A percentile compares a stretch with the other conserved stretches of the same genome.
Evolutionary conservation across 2,329 filamentous ascomycete genomes (phyloP).

Genomic region (Cladosporium phlei): DNA sequence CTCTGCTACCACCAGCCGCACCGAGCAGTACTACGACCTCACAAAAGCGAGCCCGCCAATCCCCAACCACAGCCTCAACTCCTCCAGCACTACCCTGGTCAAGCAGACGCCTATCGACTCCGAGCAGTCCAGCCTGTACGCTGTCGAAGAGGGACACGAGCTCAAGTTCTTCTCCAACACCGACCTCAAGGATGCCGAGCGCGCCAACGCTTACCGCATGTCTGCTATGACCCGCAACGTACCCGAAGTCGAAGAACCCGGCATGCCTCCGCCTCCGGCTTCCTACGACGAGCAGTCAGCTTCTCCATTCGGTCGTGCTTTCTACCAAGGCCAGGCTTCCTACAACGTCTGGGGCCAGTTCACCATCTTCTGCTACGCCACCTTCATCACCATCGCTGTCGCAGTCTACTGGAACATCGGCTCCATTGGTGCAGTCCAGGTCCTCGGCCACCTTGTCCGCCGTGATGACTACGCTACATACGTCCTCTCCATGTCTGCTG

Average conservation of each 20-base stretch:
- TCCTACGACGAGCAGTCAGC: conserved; percentile 20
- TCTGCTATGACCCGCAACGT: conserved; percentile 10
- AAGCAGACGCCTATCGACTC: conserved; percentile 17
- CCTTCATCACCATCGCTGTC: conserved; percentile 43
- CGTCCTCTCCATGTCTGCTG: conserved; percentile 18
- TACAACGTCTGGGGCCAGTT: conserved; percentile 48
- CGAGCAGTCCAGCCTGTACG: conserved; percentile 20
- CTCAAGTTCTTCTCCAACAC: conserved; percentile 11
- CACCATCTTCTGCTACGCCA: conserved; percentile 49
- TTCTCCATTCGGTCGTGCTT: conserved; percentile 52
- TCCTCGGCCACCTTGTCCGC: conserved; percentile 38
- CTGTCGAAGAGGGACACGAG: conserved; percentile 10
- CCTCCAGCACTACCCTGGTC: conserved; percentile 26
- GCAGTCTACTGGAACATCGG: conserved; percentile 50
- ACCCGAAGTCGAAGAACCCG: conserved; percentile 7
- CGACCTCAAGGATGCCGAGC: conserved; percentile 6
- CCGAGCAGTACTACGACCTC: conserved; percentile 17
- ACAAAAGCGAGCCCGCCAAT: conserved; percentile 8
- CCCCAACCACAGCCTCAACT: conserved; percentile 22
- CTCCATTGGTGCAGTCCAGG: conserved; percentile 46
- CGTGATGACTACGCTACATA: conserved; percentile 9
- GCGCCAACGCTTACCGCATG: conserved; percentile 12
- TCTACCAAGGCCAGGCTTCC: conserved; percentile 48
- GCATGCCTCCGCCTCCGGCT: neutral
- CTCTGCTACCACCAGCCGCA: conserved; percentile 2